Conservation (phyloP, 192 early-diverging fungal genomes). For the Gaertneriomyces semiglobifer region DNA sequence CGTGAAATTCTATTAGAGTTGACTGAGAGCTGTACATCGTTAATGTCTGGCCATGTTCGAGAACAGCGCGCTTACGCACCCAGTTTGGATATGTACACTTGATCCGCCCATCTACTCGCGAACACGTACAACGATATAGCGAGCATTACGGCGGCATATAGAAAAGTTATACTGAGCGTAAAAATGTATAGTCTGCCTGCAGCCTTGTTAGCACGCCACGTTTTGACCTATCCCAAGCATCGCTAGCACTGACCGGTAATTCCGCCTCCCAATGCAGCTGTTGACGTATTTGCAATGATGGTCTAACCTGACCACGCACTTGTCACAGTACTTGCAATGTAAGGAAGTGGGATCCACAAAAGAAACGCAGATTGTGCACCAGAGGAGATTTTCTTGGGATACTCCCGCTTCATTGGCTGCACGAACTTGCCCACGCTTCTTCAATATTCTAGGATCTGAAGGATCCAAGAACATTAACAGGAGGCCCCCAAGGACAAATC, state of each 20-base stretch:
- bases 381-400: not conserved
- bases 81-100: too few species aligned
- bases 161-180: not conserved
- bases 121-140: slow-evolving; percentile 9
- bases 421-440: not conserved
- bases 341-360: slow-evolving; percentile 27
- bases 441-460: slow-evolving; percentile 17
- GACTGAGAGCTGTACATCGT: too few species aligned
- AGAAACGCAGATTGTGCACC: not conserved
- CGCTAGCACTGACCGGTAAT: slow-evolving; percentile 33
- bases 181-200: slow-evolving; percentile 11
- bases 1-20: not conserved
- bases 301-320: slow-evolving; percentile 46
- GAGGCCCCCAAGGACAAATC: slow-evolving; percentile 9
- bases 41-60: too few species aligned
- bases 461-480: slow-evolving; percentile 29
- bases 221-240: too few species aligned
- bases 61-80: too few species aligned
- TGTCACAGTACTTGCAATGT: slow-evolving; percentile 53
- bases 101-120: too few species aligned
- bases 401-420: not conserved
- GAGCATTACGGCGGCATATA: not conserved
- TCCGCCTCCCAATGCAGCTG: slow-evolving; percentile 46
- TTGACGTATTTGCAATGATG: slow-evolving; percentile 56
- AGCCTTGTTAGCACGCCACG: too few species aligned